Evolutionary conservation across 371 early-diverging fungal genomes (phyloP).

Genomic region (Rhizopus arrhizus): DNA sequence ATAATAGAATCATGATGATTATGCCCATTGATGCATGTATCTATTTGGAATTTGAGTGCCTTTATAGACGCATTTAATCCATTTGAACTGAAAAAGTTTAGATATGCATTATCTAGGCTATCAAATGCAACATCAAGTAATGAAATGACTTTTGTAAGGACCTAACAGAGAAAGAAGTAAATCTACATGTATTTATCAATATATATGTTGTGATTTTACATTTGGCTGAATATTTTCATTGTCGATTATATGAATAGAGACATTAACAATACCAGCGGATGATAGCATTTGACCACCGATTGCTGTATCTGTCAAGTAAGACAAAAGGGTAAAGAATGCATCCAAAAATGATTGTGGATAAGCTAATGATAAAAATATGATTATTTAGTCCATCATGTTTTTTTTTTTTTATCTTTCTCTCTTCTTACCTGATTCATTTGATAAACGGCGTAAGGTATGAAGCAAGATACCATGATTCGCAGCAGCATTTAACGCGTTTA

Average conservation of each 20-base stretch:
- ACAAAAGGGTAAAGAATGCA: conserved; percentile 74
- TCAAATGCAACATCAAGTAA: conserved; percentile 82
- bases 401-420: conserved; percentile 46
- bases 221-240: conserved; percentile 49
- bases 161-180: conserved; percentile 23
- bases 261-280: conserved; percentile 86
- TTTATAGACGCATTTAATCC: conserved; percentile 77
- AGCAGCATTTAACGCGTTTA: conserved; percentile 85
- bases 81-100: conserved; percentile 76
- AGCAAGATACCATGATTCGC: conserved; percentile 93
- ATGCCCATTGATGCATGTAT: conserved; percentile 35
- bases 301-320: conserved; percentile 73
- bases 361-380: conserved; percentile 46
- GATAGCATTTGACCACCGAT: conserved; percentile 87
- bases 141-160: conserved; percentile 69
- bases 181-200: neutral
- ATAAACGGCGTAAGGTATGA: conserved; percentile 67
- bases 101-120: conserved; percentile 70
- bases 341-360: conserved; percentile 81
- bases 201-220: conserved; percentile 29
- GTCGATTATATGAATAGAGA: conserved; percentile 64
- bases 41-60: conserved; percentile 71
- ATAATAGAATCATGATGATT: conserved; percentile 22
- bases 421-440: conserved; percentile 31
- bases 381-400: conserved; percentile 1